Evolutionary conservation across 306 rosid species (phyloP), one percentile per base, ranked within the genome.

Genomic region (peach (Prunus persica)): DNA sequence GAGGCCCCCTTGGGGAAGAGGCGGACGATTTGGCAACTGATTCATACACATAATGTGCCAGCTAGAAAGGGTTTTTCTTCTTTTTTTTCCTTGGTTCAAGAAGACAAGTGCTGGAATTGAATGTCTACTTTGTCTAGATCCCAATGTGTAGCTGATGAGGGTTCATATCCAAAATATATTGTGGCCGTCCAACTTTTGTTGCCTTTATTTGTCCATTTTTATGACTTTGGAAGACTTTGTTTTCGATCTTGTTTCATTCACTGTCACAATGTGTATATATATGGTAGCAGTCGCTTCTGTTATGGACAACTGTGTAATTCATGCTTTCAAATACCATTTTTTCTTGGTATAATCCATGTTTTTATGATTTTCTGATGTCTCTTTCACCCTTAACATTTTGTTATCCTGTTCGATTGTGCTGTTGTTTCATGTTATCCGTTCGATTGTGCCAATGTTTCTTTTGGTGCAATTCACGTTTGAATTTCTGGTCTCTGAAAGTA

Each of bases 1-100:
- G 64, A 90, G 88, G 87, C 88, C 82, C 8, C 95, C 85, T 2
- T 84, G 93, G 95, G 86, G 88, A 81, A 87, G 97, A 78, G 93
- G 80, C 45, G 89, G 82, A 71, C 91, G 93, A 60, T 80, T 86
- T 81, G 91, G 90, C 81, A 83, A 87, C 78, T 91, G 65, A 84
- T 41, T 14, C 24, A 12, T 19, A 20, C 67, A 10, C 5, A 56
- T 11, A n/a, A 1, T 20, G 38, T 3, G 43, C 73, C 13, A 9
- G 8, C 65, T 12, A 11, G 65, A 24, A 24, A 60, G 32, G 34
- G 65, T 25, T n/a, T 25, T 20, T 56, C 10, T 11, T 22, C 64
- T 6, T 38, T 38, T 38, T 38, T 38, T 38, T 38, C 43, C 43
- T 58, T 58, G 32, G 65, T 62, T n/a, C 19, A 62, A 43, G 76